Percentiles rank a stretch among this genome's conserved stretches.
These are phyloP conservation scores for Potentilla sterilis DNA, from an alignment of 306 rosid genomes.

Conservation along the genomic window DNA sequence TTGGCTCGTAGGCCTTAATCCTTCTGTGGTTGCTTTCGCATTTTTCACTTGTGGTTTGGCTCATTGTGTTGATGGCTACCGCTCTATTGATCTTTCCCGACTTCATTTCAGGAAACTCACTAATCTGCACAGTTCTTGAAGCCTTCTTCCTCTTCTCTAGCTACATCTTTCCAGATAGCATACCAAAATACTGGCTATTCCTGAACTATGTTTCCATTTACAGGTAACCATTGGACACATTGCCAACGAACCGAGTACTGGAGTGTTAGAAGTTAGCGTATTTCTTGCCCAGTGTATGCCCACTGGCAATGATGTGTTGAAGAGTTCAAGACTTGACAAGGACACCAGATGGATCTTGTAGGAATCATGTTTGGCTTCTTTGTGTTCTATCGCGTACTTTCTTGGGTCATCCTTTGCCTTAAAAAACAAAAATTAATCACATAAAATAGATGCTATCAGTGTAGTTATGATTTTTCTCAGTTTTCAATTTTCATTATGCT, in stretches of 20 bases:
- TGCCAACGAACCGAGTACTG: slow-evolving; percentile 74
- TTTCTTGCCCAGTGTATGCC: slow-evolving; percentile 3
- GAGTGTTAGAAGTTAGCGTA: slow-evolving; percentile 39
- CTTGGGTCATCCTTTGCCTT: slow-evolving; percentile 68
- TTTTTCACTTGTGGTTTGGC: slow-evolving; percentile 85
- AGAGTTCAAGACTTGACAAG: slow-evolving; percentile 59
- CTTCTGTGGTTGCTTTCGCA: too few relatives aligned
- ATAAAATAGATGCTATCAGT: too few relatives aligned
- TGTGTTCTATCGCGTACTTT: slow-evolving; percentile 69
- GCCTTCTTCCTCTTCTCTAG: slow-evolving; percentile 86
- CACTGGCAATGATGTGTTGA: slow-evolving; percentile 68
- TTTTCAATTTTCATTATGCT: too few relatives aligned
- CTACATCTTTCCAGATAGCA: slow-evolving; percentile 81
- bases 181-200: slow-evolving; percentile 2
- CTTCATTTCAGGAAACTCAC: slow-evolving; percentile 76
- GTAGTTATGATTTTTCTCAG: too few relatives aligned
- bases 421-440: slow-evolving; percentile 50
- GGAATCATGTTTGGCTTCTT: slow-evolving; percentile 58
- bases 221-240: slow-evolving; percentile 78
- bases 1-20: too few relatives aligned
- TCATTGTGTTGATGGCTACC: slow-evolving; percentile 48
- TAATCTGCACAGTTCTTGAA: slow-evolving; percentile 72
- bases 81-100: slow-evolving; percentile 80
- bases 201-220: too few relatives aligned
- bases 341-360: slow-evolving; percentile 54